Evolutionary conservation across 495 filamentous ascomycete species (phyloP), one percentile per base, ranked within the genome.

Genomic region (Penicillium parvum): DNA sequence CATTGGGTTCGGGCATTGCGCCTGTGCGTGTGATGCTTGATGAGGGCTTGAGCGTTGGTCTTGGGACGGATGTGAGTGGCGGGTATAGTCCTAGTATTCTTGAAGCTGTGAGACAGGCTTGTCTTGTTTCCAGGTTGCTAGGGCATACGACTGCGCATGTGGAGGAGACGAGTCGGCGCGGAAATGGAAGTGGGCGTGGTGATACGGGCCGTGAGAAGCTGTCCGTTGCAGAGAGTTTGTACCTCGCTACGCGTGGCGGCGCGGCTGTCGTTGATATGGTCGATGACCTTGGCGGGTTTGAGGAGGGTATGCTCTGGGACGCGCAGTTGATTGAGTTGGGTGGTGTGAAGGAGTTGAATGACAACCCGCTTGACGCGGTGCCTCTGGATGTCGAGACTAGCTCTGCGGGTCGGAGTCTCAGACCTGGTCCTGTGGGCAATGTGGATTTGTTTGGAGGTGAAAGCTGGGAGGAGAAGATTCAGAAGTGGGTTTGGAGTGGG

Each of bases 401-500:
- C n/a, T n/a, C n/a, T n/a, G n/a, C n/a, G n/a, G n/a, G n/a, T n/a
- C n/a, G n/a, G n/a, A n/a, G n/a, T 47, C 35, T 45, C 19, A 48
- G 49, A 6, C 15, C 49, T 37, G 53, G 47, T 3, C 46, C 60
- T 11, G 44, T 56, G 4, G 53, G 55, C 3, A 51, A 56, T 50
- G 52, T 94, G 6, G 88, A 96, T 72, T 53, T 92, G 4, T 96
- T 92, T 73, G 88, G 88, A 7, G 83, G 76, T 69, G 90, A 95
- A 75, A 77, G 40, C 5, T 89, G 84, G 87, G 72, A 79, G 37
- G 86, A 95, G 43, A 75, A 71, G 56, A 59, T 95, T n/a, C 81
- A 85, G 23, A 95, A 95, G 73, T 96, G 90, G 90, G 72, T 95
- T 29, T 95, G 81, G 68, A 83, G 77, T 45, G 90, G 90, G 0